Percentiles rank a stretch among this genome's conserved stretches.
phyloP scores from a whole-genome alignment of 805 yeast species.

The Nematodospora valgi region DNA sequence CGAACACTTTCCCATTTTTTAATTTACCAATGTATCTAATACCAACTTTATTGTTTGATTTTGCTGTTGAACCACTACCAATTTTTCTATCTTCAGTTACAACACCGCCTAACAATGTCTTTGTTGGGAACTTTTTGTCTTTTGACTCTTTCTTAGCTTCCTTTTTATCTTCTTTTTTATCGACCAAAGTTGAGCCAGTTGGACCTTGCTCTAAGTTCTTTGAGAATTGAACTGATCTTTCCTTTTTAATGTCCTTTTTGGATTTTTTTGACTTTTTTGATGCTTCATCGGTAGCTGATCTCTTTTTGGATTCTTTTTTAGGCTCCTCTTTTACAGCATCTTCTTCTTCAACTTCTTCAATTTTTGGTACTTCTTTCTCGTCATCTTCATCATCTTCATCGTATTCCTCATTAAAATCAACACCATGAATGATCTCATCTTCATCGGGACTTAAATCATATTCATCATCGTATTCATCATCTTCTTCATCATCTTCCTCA shows the following conservation, averaged over 20 bases:
- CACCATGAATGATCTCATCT: constrained; percentile 61
- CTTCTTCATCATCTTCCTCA: constrained; percentile 62
- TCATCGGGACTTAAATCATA: constrained; percentile 71
- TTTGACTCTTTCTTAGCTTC: constrained; percentile 20
- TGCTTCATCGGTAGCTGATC: constrained; percentile 28
- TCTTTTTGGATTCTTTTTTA: constrained; percentile 42
- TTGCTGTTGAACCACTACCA: constrained; percentile 87
- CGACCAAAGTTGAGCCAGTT: constrained; percentile 46
- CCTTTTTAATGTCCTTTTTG: constrained; percentile 32
- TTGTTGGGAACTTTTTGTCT: constrained; percentile 55
- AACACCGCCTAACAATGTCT: constrained; percentile 90
- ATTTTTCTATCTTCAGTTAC: constrained; percentile 85
- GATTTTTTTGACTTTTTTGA: constrained; percentile 21
- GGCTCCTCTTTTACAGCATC: constrained; percentile 67
- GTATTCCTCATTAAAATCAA: constrained; percentile 53
- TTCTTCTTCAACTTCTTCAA: constrained; percentile 65
- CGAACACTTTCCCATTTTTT: constrained; percentile 93
- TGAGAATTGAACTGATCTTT: constrained; percentile 76
- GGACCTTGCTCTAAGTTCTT: constrained; percentile 95
- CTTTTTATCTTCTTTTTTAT: constrained; percentile 23
- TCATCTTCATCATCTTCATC: constrained; percentile 64
- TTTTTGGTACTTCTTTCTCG: constrained; percentile 24
- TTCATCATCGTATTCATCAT: constrained; percentile 46
- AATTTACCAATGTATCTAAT: constrained; percentile 98
- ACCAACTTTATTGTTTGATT: constrained; percentile 86